A percentile compares a stretch with the other conserved stretches of the same genome.
Evolutionary conservation across 768 basidiomycete genomes (phyloP).

Genomic region (Mycena crocata): DNA sequence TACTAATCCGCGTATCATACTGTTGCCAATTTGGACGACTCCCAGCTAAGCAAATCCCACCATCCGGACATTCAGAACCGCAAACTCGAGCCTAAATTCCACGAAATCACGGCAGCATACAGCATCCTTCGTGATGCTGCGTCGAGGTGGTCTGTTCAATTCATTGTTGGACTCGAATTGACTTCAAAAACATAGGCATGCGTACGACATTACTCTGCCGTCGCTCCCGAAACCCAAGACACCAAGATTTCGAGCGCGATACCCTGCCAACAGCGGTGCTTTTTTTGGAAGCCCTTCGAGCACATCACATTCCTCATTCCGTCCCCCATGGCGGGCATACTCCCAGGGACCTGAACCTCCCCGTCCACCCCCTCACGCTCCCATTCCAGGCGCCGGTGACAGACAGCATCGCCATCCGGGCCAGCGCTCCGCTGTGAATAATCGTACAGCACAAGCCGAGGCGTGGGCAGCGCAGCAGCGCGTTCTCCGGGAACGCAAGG

Average conservation of each 20-base stretch:
- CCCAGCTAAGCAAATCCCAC: constrained; percentile 13
- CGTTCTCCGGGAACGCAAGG: constrained; percentile 1
- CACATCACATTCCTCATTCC: not conserved
- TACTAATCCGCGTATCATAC: not conserved
- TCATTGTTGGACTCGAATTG: too few relatives aligned
- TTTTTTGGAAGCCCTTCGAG: not conserved
- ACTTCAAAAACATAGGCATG: too few relatives aligned
- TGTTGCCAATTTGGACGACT: not conserved
- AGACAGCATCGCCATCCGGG: constrained; percentile 17
- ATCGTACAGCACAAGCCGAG: constrained; percentile 3
- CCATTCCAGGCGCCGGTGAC: not conserved
- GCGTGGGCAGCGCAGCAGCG: constrained; percentile 12
- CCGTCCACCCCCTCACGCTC: not conserved
- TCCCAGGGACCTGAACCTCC: not conserved
- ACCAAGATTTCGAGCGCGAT: too few relatives aligned
- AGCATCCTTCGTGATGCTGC: constrained; percentile 5
- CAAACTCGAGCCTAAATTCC: constrained; percentile 1
- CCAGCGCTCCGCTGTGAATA: constrained; percentile 12
- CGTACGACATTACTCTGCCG: too few relatives aligned
- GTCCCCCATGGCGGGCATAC: not conserved
- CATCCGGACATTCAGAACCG: constrained; percentile 9
- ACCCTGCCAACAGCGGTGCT: constrained; percentile 1
- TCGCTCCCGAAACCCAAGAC: too few relatives aligned
- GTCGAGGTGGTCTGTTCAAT: not conserved
- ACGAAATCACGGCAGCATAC: constrained; percentile 8